Base-by-base conservation (phyloP, 345 rosid genomes). In the Kandelia obovata region DNA sequence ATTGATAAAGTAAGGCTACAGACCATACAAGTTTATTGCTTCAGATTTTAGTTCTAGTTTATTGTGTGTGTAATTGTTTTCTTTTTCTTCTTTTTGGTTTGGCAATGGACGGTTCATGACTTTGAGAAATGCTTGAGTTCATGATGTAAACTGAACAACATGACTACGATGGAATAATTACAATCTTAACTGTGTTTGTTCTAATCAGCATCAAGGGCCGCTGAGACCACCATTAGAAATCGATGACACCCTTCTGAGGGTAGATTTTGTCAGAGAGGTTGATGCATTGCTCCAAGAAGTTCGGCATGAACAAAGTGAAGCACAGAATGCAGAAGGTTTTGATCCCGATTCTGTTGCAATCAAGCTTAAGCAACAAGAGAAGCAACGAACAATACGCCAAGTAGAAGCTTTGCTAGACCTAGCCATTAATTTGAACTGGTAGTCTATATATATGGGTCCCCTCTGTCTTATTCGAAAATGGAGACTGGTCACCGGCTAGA, bases 351-450 rank as follows among this genome's bases (percentile, higher is more conserved):
- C 96, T 21, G 84, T 94, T 66, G 92, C 97, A 16, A 73, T 49
- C 58, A 88, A 75, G 83, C 68, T 91, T 80, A 91, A 94, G 88
- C 92, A 94, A 79, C 97, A 87, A 70, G 96, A 91, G 91, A 94
- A 78, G 84, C 86, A 82, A 69, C 82, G 83, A 61, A 77, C 97
- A 35, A 91, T 91, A 65, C 73, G 71, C 69, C 84, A 86, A 83
- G 90, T 91, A 4, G 97, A 91, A 79, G 78, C 86, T 80, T 80
- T 89, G 64, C 82, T 89, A 65, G 90, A 89, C 62, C 71, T 94
- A 62, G 97, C 98, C 63, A 80, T 89, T 27, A 72, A 83, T 80
- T 82, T 91, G 72, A 82, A 80, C 65, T 89, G 95, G 95, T 89
- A 87, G 56, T 49, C 28, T 34, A 5, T 11, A 2, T 27, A 53